Evolutionary conservation across 257 asterid genomes (phyloP), one percentile per base, ranked within the genome.

Genomic region (Marsdenia floribunda): DNA sequence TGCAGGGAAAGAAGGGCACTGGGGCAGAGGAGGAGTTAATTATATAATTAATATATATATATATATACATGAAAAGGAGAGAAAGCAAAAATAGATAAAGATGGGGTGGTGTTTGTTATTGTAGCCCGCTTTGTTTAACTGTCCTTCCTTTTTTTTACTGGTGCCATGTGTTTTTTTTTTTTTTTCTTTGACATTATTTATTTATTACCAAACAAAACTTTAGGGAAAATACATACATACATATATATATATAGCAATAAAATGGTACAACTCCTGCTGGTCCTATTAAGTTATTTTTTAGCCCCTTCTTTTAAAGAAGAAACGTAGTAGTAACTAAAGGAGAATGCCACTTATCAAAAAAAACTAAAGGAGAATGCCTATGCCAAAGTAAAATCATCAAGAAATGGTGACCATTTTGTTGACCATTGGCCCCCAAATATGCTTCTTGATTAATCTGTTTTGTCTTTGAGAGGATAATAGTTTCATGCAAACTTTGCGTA

Each of bases 51-150:
- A 1, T 44, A 8, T 8, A 7, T 42, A 0, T 77, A 18, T 77
- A 35, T 68, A 60, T 69, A 44, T 60, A 70, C 93, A 85, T 90
- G 49, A 90, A 92, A 92, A 92, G 97, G 46, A 83, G 97, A 89
- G 96, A 90, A 89, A 92, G 90, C 77, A 50, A 80, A 44, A 11
- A 44, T 44, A 44, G 87, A 77, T 75, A 83, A 84, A 82, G 90
- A 80, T 67, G 87, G 16, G 78, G 60, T 88, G 83, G 76, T 80
- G 83, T 82, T 86, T 73, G 83, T 85, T 73, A 74, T 82, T 84
- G 60, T 78, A 55, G 73, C 37, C 78, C 76, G 42, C 86, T 73
- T 70, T 73, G 49, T 52, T 78, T 67, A 29, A 65, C 85, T 79
- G 77, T 72, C 61, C 82, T 70, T 70, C 24, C 14, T 63, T 72